Conservation (phyloP, 2,329 filamentous ascomycete species). For the Alternaria gaisen region DNA sequence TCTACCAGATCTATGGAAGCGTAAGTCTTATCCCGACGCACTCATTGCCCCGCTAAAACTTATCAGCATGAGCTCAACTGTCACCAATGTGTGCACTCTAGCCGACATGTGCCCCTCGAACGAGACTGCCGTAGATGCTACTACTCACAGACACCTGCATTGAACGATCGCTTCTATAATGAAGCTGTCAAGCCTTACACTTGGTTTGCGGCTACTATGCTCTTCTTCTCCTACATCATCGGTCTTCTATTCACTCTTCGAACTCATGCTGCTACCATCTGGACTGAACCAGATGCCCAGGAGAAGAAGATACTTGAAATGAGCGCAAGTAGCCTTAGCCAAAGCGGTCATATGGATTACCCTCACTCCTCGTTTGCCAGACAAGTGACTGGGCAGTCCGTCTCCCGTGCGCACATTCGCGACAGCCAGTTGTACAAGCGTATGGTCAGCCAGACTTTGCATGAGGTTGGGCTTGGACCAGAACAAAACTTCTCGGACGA, state of each 20-base stretch:
- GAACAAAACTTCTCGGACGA: constrained; percentile 60
- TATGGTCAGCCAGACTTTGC: constrained; percentile 88
- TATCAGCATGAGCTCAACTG: constrained; percentile 88
- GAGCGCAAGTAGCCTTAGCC: constrained; percentile 44
- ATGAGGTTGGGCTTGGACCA: constrained; percentile 75
- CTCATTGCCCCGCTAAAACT: constrained; percentile 45
- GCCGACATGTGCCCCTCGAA: constrained; percentile 58
- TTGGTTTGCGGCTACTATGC: constrained; percentile 82
- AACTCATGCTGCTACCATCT: constrained; percentile 96
- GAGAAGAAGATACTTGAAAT: constrained; percentile 58
- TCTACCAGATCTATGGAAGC: constrained; percentile 98
- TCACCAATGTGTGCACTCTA: constrained; percentile 63
- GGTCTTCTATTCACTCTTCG: constrained; percentile 94
- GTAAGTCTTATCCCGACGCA: constrained; percentile 48
- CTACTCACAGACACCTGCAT: constrained; percentile 85
- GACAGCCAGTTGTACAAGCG: constrained; percentile 92
- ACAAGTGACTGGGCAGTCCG: constrained; percentile 40
- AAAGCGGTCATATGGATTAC: constrained; percentile 41
- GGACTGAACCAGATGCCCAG: constrained; percentile 73
- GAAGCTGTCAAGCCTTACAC: constrained; percentile 93
- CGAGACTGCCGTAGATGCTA: constrained; percentile 92
- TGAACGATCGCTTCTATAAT: constrained; percentile 87
- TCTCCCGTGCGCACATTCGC: constrained; percentile 69
- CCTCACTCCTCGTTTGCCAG: constrained; percentile 42
- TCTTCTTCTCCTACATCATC: constrained; percentile 93